Base-by-base conservation (phyloP, 1,284 basidiomycete species). In the Malassezia equina region DNA sequence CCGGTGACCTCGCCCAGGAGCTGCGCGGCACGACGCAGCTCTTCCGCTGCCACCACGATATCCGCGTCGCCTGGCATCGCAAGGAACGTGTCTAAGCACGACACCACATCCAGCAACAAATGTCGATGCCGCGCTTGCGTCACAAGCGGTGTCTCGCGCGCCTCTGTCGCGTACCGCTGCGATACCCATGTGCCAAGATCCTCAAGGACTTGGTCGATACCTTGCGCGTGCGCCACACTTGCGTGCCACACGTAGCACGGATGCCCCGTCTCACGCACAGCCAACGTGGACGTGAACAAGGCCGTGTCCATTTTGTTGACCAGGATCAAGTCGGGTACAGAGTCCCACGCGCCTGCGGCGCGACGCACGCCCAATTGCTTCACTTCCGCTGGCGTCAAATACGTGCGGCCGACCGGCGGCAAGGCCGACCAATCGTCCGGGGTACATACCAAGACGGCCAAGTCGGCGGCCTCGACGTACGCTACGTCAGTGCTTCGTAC, bases 1-100 rank as follows among this genome's bases (percentile, higher is more conserved):
- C 88, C 88, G 4, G 85, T 84, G 15, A 90, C 81, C 55, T 82
- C 82, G 1, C 86, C 88, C n/a, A 91, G 79, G 6, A 86, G 82
- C 53, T 81, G 80, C 0, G 85, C 84, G 3, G 88, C 88, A 69
- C 88, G 87, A 19, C 88, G 81, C 32, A 91, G 77, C 67, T 89
- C 86, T 71, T 91, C 89, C 0, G 87, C 87, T 3, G 82, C 86
- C 9, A 86, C 73, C 2, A 90, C 86, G 4, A 89, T 76, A 55
- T 88, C 84, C 80, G 77, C 78, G 80, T 60, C 21, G 43, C 31
- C 21, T 21, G 33, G 9, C 36, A 41, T 29, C 5, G n/a, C 51
- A 44, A 29, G 52, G 56, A 89, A 88, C 1, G 84, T 82, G 29
- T 82, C 78, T 6, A 90, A 73, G 63, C 84, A 84, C 6, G 66